phyloP scores from a whole-genome alignment of 495 filamentous ascomycete species.

The Annulohypoxylon maeteangense region DNA sequence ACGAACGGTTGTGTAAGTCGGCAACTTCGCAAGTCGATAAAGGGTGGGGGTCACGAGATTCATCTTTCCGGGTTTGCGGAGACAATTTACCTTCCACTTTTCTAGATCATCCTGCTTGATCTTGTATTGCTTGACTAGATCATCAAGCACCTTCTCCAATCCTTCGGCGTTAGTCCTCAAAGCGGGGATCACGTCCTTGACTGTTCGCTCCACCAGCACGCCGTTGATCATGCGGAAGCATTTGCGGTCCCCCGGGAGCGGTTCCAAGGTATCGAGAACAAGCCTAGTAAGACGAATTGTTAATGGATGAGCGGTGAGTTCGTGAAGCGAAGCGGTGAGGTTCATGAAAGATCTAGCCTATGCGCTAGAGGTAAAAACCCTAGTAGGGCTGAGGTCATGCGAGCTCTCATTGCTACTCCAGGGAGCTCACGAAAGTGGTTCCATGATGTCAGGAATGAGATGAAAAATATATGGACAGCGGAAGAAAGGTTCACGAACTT shows the following conservation, averaged over 20 bases:
- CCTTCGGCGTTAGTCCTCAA: constrained; percentile 95
- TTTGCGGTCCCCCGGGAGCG: constrained; percentile 86
- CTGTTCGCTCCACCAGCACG: constrained; percentile 91
- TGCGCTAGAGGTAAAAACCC: constrained; percentile 38
- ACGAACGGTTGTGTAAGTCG: constrained; percentile 43
- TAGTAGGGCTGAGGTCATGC: constrained; percentile 33
- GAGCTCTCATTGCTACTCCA: constrained; percentile 20
- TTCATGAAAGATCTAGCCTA: constrained; percentile 36
- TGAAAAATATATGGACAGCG: constrained; percentile 15
- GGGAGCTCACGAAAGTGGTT: constrained; percentile 22
- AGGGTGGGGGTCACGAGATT: constrained; percentile 18
- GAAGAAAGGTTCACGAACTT: constrained; percentile 71
- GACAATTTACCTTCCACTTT: constrained; percentile 88
- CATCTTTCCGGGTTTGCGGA: constrained; percentile 25
- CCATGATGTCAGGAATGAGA: constrained; percentile 39
- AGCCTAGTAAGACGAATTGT: constrained; percentile 69
- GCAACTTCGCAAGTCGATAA: constrained; percentile 22
- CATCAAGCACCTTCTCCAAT: constrained; percentile 94
- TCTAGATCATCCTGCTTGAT: constrained; percentile 93
- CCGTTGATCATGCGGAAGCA: constrained; percentile 99
- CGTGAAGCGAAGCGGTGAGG: constrained; percentile 44
- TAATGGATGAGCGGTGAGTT: constrained; percentile 55
- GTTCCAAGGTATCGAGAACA: constrained; percentile 91
- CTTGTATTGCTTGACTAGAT: constrained; percentile 97
- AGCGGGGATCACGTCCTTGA: constrained; percentile 89